Percentiles rank a stretch among this genome's conserved stretches.
Evolutionary conservation across 1,284 basidiomycete genomes (phyloP).

Genomic region (Cutaneotrichosporon sp.): DNA sequence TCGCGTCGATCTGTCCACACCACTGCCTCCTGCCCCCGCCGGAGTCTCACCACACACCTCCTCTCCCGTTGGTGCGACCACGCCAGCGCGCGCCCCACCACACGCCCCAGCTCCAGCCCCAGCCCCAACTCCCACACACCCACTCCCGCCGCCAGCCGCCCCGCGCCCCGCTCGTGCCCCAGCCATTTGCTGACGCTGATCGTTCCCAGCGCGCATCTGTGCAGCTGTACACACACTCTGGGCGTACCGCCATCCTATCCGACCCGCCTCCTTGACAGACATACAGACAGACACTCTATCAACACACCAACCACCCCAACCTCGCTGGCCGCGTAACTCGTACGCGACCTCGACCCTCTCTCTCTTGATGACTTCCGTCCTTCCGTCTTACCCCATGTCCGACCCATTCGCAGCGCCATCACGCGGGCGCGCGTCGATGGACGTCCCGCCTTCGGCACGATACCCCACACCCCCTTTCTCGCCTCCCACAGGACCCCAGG

Average conservation of each 20-base stretch:
- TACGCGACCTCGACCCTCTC: not conserved
- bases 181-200: not conserved
- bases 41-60: not conserved
- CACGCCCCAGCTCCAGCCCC: not conserved
- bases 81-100: not conserved
- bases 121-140: not conserved
- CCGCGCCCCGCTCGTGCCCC: not conserved
- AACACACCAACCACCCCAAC: not conserved
- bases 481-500: slow-evolving; percentile 11
- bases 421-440: slow-evolving; percentile 19
- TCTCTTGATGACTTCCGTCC: slow-evolving; percentile 20
- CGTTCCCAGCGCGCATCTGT: not conserved
- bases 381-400: slow-evolving; percentile 23
- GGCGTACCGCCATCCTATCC: not conserved
- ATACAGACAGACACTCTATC: not conserved
- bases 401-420: slow-evolving; percentile 25
- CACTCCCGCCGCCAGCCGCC: no score
- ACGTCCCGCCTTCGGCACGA: slow-evolving; percentile 15
- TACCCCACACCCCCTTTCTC: slow-evolving; percentile 22
- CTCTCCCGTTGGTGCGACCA: not conserved
- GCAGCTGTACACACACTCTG: not conserved
- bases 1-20: not conserved
- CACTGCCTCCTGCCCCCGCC: not conserved
- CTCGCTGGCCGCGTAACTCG: not conserved
- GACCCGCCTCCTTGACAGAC: not conserved